Base-by-base conservation (phyloP, 2,329 filamentous ascomycete species). In the Xylaria polymorpha region DNA sequence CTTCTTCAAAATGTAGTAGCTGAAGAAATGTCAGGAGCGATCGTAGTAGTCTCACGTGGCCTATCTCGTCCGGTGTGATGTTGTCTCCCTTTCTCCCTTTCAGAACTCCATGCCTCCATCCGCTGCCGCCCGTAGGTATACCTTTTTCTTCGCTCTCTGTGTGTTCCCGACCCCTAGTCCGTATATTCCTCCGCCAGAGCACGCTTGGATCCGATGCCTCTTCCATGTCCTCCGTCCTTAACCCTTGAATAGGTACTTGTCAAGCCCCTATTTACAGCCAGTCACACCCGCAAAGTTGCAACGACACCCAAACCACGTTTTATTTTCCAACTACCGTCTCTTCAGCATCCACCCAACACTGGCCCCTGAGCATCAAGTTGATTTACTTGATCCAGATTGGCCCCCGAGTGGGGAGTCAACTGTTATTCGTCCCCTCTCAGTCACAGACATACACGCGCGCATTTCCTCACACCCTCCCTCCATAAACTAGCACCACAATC, bases 1-100 rank as follows among this genome's bases (percentile, higher is more conserved):
- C 32, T 39, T 56, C 50, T 7, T 53, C 32, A 56, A 15, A 56
- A 56, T 56, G n/a, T 56, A 56, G 32, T 56, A 56, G 51, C 51
- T 3, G 51, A 56, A 56, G 51, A 56, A 39, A 56, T 56, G 35
- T 56, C 51, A 39, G 51, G 51, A 39, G 51, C 51, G 51, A 56
- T 39, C 51, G 51, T 56, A 32, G 51, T 56, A 56, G 32, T 39
- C 51, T 56, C 51, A 32, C 51, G 32, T 56, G 51, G 10, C 51
- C 32, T 56, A 56, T 39, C 51, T 56, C 51, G 32, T 56, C 51
- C 32, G 51, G n/a, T 55, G 32, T 55, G 51, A 37, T 37, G 51
- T 55, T 39, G 22, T 53, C 22, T 53, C 8, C 50, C 50, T 53
- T 53, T 53, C 22, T 53, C 8, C 50, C 50, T 53, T 53, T 53